Base-by-base conservation (phyloP, 345 rosid species). In the Pistacia vera region DNA sequence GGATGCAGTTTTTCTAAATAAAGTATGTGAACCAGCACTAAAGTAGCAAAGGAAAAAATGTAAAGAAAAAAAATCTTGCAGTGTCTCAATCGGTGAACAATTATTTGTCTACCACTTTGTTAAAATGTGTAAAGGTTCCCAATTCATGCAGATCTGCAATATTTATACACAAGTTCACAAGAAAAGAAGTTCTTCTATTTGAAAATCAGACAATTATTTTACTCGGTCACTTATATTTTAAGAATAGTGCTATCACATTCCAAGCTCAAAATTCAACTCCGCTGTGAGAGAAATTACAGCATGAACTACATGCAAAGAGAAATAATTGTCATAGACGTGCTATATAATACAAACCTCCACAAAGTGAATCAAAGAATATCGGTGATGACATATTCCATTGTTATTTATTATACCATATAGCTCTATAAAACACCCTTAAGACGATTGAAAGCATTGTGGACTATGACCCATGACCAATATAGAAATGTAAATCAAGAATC, bases 1-100 rank as follows among this genome's bases (percentile, higher is more conserved):
- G 59, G 44, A 79, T 73, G 64, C 25, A 81, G 60, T 20, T 38
- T 75, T 55, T 9, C 65, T 5, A 48, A 70, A 35, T 25, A 60
- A 22, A 5, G 13, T 52, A 28, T 3, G 25, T 28, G 38, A 54
- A 30, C 12, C 56, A 64, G 10, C 56, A 44, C n/a, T 33, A 33
- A 44, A 38, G 33, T 28, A 41, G 51, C 41, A 63, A 28, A 48
- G 38, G 3, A 22, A 52, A 22, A n/a, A 57, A 48, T 36, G 10
- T 1, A 33, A 17, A 46, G 35, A 36, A 25, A 6, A 30, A 25
- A 44, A 14, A 58, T 57, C 18, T 66, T 51, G 41, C 0, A 46
- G 44, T 61, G 18, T 17, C 18, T 70, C 38, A 70, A 68, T 30
- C 61, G 38, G 62, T 54, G 28, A 52, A 69, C 61, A 30, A 69